Percentiles rank a stretch among this genome's conserved stretches.
These are phyloP conservation scores for Stagonosporopsis tanaceti DNA, from an alignment of 2,329 filamentous ascomycete species.

Conservation along the genomic window DNA sequence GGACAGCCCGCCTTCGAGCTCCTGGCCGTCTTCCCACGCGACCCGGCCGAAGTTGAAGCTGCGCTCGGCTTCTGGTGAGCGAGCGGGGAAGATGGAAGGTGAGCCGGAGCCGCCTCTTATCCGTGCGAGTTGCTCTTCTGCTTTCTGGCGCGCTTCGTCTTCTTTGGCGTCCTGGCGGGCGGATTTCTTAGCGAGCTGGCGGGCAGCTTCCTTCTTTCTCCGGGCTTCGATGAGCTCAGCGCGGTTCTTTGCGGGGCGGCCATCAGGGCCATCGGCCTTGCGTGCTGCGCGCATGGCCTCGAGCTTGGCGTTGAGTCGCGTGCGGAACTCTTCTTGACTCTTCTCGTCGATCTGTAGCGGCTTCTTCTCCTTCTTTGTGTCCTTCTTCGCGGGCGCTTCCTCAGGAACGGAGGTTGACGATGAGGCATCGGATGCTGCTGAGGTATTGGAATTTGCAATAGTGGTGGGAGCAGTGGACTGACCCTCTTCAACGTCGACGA, in stretches of 20 bases:
- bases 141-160: conserved; percentile 73
- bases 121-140: conserved; percentile 63
- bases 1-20: conserved; percentile 74
- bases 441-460: conserved; percentile 47
- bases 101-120: conserved; percentile 68
- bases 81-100: conserved; percentile 59
- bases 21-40: conserved; percentile 86
- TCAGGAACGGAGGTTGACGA: conserved; percentile 57
- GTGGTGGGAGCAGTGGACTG: conserved; percentile 46
- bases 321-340: conserved; percentile 76
- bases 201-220: conserved; percentile 84
- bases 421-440: conserved; percentile 54
- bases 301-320: conserved; percentile 82
- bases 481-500: conserved; percentile 44
- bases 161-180: conserved; percentile 77
- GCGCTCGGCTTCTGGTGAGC: conserved; percentile 59
- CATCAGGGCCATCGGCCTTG: conserved; percentile 85
- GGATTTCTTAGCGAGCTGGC: conserved; percentile 89
- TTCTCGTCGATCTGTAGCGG: conserved; percentile 46
- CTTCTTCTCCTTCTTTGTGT: conserved; percentile 44
- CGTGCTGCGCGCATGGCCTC: conserved; percentile 83
- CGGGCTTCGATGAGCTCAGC: conserved; percentile 92
- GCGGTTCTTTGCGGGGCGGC: conserved; percentile 81
- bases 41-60: conserved; percentile 91
- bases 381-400: conserved; percentile 32